Evolutionary conservation across 208 protist species (phyloP).

Genomic region (Trypanosoma rangeli): DNA sequence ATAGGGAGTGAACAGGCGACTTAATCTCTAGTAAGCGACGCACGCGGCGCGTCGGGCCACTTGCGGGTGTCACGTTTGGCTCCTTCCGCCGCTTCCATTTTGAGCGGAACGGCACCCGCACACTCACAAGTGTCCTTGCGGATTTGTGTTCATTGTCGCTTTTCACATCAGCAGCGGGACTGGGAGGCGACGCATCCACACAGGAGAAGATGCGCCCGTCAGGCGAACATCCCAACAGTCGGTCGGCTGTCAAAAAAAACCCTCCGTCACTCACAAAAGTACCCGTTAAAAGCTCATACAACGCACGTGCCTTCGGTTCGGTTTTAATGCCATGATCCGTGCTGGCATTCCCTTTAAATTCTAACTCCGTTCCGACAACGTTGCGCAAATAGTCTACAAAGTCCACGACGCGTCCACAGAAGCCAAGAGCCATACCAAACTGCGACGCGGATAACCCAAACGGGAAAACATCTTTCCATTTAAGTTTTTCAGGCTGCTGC

Average conservation of each 20-base stretch:
- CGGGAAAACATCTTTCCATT: constrained; percentile 50
- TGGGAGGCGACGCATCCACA: background rate
- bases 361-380: constrained; percentile 71
- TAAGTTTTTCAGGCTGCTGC: constrained; percentile 63
- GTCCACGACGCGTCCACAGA: constrained; percentile 74
- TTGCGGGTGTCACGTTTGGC: background rate
- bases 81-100: constrained; percentile 19
- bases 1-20: constrained; percentile 72
- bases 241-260: constrained; percentile 68
- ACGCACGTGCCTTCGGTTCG: constrained; percentile 70
- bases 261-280: constrained; percentile 69
- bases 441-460: constrained; percentile 85
- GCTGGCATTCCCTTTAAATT: constrained; percentile 79
- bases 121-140: constrained; percentile 2
- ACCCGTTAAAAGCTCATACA: constrained; percentile 87
- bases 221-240: constrained; percentile 79
- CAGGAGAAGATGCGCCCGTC: constrained; percentile 68
- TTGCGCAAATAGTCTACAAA: constrained; percentile 79
- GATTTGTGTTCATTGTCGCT: background rate
- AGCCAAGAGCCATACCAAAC: constrained; percentile 85
- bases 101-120: constrained; percentile 53
- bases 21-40: constrained; percentile 87
- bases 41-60: background rate
- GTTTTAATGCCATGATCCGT: constrained; percentile 82
- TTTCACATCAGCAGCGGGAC: background rate